These are phyloP conservation scores for Fraxinus paxiana DNA, from an alignment of 305 asterid genomes.

Conservation along the genomic window DNA sequence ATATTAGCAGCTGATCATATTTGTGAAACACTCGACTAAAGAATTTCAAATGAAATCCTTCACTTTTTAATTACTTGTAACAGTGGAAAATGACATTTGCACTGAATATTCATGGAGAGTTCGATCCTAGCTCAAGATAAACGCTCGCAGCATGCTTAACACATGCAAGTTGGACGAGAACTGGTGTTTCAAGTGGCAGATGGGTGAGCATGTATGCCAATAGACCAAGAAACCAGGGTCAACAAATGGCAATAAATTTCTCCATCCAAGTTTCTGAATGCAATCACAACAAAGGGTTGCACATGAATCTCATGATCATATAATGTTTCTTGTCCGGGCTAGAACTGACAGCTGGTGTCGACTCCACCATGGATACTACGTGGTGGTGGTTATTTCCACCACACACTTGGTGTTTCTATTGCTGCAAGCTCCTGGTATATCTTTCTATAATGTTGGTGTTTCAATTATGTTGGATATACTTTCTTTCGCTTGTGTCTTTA, in stretches of 20 bases:
- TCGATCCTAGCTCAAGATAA: neutral
- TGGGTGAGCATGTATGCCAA: conserved; percentile 43
- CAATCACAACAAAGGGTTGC: neutral
- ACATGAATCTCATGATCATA: conserved; percentile 21
- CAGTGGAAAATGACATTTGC: neutral
- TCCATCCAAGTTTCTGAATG: conserved; percentile 72
- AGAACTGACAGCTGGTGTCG: conserved; percentile 24
- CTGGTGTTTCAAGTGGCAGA: neutral
- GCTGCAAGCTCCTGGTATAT: conserved; percentile 36
- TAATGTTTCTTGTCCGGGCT: neutral
- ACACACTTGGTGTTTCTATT: conserved; percentile 14
- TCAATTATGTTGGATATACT: neutral
- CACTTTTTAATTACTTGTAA: neutral
- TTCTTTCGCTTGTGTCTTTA: conserved; percentile 17
- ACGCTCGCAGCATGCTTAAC: neutral
- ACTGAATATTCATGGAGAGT: neutral
- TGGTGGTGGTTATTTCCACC: conserved; percentile 36
- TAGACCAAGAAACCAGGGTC: conserved; percentile 86
- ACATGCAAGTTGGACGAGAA: neutral
- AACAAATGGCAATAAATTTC: conserved; percentile 51
- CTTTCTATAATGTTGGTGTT: neutral
- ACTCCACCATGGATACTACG: conserved; percentile 25
- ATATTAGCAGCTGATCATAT: neutral
- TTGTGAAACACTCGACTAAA: neutral
- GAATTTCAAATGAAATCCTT: neutral